Evolutionary conservation across 345 rosid genomes (phyloP).

Genomic region (Eucalyptus rudis): DNA sequence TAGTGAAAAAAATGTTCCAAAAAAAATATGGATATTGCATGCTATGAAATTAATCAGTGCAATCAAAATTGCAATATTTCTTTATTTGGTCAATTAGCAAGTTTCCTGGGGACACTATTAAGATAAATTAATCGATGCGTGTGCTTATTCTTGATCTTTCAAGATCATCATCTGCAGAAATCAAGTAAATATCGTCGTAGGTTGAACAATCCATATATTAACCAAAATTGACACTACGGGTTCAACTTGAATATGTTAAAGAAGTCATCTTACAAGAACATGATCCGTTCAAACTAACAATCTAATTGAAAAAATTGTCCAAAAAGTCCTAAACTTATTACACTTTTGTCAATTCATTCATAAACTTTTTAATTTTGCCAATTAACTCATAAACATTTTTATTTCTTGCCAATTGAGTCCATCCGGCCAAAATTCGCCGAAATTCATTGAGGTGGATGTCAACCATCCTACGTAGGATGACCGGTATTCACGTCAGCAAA

Average conservation of each 20-base stretch:
- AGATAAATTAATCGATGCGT: background rate
- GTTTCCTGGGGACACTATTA: background rate
- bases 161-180: background rate
- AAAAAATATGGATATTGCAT: background rate
- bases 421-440: too few relatives aligned
- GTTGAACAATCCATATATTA: background rate
- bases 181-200: background rate
- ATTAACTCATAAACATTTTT: fast-evolving
- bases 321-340: too few relatives aligned
- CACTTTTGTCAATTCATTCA: too few relatives aligned
- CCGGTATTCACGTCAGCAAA: fast-evolving
- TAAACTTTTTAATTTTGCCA: too few relatives aligned
- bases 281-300: background rate
- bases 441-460: too few relatives aligned
- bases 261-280: background rate
- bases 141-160: background rate
- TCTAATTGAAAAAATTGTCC: background rate
- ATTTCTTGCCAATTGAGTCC: too few relatives aligned
- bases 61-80: background rate
- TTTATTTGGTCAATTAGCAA: background rate
- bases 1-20: background rate
- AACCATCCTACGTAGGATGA: too few relatives aligned
- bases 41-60: background rate
- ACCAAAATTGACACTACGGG: too few relatives aligned
- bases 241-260: too few relatives aligned